These are phyloP conservation scores for Byssothecium circinans DNA, from an alignment of 2,329 filamentous ascomycete genomes.

Conservation along the genomic window DNA sequence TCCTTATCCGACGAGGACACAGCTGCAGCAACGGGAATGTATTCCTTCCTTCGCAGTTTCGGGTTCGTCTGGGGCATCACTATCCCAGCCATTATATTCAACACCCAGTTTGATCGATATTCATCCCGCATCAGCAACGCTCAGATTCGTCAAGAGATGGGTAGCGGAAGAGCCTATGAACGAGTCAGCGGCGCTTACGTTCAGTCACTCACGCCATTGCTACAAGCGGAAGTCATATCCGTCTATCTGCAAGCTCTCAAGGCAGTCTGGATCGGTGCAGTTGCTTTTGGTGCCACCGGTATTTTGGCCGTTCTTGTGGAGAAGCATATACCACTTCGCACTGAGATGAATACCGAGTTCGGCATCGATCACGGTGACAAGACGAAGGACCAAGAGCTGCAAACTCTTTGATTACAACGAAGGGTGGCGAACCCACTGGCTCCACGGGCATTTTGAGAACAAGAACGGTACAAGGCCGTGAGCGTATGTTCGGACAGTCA, in stretches of 20 bases:
- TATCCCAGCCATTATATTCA: slow-evolving; percentile 13
- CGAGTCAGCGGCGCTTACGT: not conserved
- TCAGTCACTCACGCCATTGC: not conserved
- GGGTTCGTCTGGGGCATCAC: slow-evolving; percentile 24
- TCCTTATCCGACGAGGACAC: slow-evolving; percentile 13
- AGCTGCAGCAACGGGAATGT: slow-evolving; percentile 13
- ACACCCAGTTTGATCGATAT: not conserved
- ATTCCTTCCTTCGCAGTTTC: slow-evolving; percentile 20
- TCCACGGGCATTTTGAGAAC: too few relatives aligned
- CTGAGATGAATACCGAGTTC: not conserved
- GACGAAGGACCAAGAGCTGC: too few relatives aligned
- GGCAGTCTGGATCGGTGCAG: not conserved
- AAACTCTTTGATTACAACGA: too few relatives aligned
- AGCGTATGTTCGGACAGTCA: too few relatives aligned
- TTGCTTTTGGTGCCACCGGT: not conserved
- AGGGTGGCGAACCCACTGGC: too few relatives aligned
- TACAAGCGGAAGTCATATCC: not conserved
- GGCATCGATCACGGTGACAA: too few relatives aligned
- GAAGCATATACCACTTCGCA: not conserved
- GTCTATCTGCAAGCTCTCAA: not conserved
- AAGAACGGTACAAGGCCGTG: too few relatives aligned
- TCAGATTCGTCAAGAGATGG: not conserved
- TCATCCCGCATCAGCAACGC: not conserved
- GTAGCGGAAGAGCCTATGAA: too few relatives aligned
- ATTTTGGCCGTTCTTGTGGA: not conserved